Base-by-base conservation (phyloP, 73 alveolate genomes). In the Paramecium caudatum region DNA sequence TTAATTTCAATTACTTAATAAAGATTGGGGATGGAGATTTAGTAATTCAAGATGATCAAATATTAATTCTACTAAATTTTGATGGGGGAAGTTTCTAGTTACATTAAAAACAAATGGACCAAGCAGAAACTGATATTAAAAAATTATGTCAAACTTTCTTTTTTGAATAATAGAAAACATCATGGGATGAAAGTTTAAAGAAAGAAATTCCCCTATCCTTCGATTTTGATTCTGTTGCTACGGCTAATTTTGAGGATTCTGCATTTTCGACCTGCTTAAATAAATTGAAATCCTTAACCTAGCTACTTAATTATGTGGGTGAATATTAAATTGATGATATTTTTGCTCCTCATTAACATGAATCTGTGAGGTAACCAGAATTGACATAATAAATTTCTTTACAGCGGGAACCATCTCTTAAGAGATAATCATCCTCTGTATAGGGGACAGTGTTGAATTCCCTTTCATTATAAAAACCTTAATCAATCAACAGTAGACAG, bases 281-380 rank as follows among this genome's bases (percentile, higher is more conserved):
- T 55, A 4, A 23, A 55, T 27, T 55, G n/a, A 7, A 25, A 34
- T 19, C 25, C 2, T 68, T 68, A 0, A 37, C 17, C 25, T 7
- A 32, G 19, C 36, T 33, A 17, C 19, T n/a, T 17, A 33, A 3
- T 1, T 32, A 21, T 4, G 23, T 34, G 10, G 84, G 84, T 32
- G 10, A 34, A n/a, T 68, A 68, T 68, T 30, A 68, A 68, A 68
- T 68, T 1, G 84, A 68, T 68, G 84, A 68, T 32, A 17, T 68
- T 7, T 68, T 68, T 68, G 84, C 84, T 9, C 84, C 84, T n/a
- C 84, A 68, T 37, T 16, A 68, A n/a, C 84, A 68, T 68, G 84
- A 68, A 68, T 32, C 9, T 25, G 37, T 68, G 9, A 68, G 84
- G 34, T 5, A 32, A 68, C 61, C 61, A 12, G 84, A 68, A 68